These are phyloP conservation scores for sorghum (Sorghum bicolor) DNA, from an alignment of 176 grass and related monocot species.

Conservation along the genomic window Sorghum_bicolor_NCBIv3 NC_012876.2:831001-831500, in stretches of 20 bases:
- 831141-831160: constrained; percentile 54
- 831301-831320: constrained; percentile 61
- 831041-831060: constrained; percentile 82
- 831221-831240: constrained; percentile 27
- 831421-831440: not conserved
- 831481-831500: constrained; percentile 62
- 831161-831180: constrained; percentile 92
- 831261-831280: constrained; percentile 33
- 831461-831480: constrained; percentile 73
- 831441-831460: constrained; percentile 1
- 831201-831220: constrained; percentile 56
- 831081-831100: not conserved
- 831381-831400: not conserved
- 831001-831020: constrained; percentile 61
- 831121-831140: constrained; percentile 4
- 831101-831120: constrained; percentile 4
- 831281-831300: constrained; percentile 50
- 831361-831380: not conserved
- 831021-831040: constrained; percentile 43
- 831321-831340: constrained; percentile 83
- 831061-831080: constrained; percentile 75
- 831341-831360: constrained; percentile 53
- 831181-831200: constrained; percentile 98
- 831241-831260: constrained; percentile 44
- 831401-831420: not conserved